Evolutionary conservation across 2,329 filamentous ascomycete species (phyloP), one percentile per base, ranked within the genome.

Genomic region (Colletotrichum magnum): DNA sequence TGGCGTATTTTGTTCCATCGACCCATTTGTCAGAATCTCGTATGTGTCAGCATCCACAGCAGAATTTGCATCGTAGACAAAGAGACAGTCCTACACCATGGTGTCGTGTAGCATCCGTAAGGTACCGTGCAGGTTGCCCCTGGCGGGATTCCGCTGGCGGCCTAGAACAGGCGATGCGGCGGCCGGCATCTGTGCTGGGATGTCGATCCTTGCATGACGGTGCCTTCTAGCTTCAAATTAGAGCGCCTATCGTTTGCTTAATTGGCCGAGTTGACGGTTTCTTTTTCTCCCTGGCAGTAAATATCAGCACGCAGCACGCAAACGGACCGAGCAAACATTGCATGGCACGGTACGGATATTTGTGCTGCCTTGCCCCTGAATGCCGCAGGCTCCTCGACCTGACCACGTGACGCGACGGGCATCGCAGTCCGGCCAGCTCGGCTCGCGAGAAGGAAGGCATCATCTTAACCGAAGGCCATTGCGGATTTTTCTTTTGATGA

Each of bases 101-200:
- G 9, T 2, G 18, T 2, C 51, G n/a, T 18, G 18, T 32, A 18
- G 24, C n/a, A 54, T 36, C 10, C 32, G 32, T 36, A 36, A 10
- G n/a, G 24, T 32, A 18, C 53, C 32, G 50, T 52, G 56, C 61
- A 50, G 51, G 24, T 36, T 36, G 32, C 54, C 57, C 54, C 43
- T 54, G 50, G 43, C 43, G 66, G 66, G 24, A 45, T 59, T 56
- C 56, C 61, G 18, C 47, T 47, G 66, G 10, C 32, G 32, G 66
- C 51, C 50, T 32, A 61, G 64, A 67, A 63, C 51, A n/a, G 64
- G 58, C 58, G 51, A 57, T 51, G 36, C 10, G 16, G 39, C 18
- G 50, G 52, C 58, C 43, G 48, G 16, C 10, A 18, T 3, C 48
- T 15, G 36, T 45, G 16, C 50, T 21, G 50, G 50, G 61, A 56